Conservation (phyloP, 768 basidiomycete genomes). For the Suillus lakei region DNA sequence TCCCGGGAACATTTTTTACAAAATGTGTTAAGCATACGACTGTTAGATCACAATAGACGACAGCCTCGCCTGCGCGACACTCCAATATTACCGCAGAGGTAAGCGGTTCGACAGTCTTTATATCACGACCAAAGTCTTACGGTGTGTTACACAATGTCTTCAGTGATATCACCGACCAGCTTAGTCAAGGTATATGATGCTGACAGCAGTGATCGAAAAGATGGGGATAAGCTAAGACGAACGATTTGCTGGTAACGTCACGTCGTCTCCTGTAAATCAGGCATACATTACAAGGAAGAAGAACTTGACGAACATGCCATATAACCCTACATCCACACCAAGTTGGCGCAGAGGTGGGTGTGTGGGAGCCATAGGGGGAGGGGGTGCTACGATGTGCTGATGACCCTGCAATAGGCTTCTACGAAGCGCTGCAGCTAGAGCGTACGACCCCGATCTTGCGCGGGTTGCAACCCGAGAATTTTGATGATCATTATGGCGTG, state of each 20-base stretch:
- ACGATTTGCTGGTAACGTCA: background rate
- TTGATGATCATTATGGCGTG: background rate
- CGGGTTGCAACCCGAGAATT: background rate
- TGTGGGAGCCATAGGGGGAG: background rate
- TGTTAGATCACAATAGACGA: background rate
- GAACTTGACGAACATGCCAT: background rate
- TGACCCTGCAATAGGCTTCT: background rate
- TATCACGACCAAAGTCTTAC: background rate
- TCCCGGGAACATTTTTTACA: background rate
- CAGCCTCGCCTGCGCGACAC: background rate
- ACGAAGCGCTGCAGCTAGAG: background rate
- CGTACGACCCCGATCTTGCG: constrained; percentile 1
- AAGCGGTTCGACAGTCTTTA: background rate
- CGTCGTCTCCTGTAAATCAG: background rate
- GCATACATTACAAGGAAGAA: background rate
- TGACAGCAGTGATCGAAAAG: background rate
- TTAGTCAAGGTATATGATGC: too few relatives aligned
- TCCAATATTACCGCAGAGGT: background rate
- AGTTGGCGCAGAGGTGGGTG: background rate
- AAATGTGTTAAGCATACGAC: background rate
- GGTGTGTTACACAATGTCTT: background rate
- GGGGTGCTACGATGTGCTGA: background rate
- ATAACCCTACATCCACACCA: background rate
- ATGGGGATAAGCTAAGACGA: background rate
- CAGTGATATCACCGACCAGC: background rate